Conservation (phyloP, 2,329 filamentous ascomycete genomes). For the Sclerotinia subarctica region DNA sequence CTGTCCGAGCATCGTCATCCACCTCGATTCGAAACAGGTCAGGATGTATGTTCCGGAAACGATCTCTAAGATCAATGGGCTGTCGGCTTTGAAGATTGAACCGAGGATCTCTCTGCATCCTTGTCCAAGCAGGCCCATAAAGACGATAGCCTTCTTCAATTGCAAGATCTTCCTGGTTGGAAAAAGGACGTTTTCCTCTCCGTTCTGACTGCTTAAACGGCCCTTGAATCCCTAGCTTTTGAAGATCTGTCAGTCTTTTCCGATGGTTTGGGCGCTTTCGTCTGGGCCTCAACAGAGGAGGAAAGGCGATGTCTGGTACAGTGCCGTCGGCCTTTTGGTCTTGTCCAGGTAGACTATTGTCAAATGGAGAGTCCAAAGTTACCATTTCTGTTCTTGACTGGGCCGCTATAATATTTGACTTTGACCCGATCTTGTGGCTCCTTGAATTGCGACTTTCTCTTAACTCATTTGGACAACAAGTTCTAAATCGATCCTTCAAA, state of each 20-base stretch:
- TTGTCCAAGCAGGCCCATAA: constrained; percentile 64
- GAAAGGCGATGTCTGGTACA: constrained; percentile 33
- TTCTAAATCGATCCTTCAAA: constrained; percentile 64
- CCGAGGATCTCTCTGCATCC: constrained; percentile 58
- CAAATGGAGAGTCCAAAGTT: constrained; percentile 51
- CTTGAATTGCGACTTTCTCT: constrained; percentile 40
- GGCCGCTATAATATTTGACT: background rate
- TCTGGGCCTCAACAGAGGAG: constrained; percentile 35
- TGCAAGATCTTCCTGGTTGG: constrained; percentile 59
- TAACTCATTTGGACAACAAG: constrained; percentile 61
- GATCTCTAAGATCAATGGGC: constrained; percentile 61
- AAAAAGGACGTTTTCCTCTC: constrained; percentile 58
- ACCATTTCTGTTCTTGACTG: constrained; percentile 38
- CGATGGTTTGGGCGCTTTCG: constrained; percentile 53
- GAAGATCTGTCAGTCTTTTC: constrained; percentile 54
- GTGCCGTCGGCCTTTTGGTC: constrained; percentile 25
- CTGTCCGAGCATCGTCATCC: background rate
- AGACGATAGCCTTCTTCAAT: constrained; percentile 58
- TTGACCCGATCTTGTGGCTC: background rate
- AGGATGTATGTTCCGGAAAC: constrained; percentile 62
- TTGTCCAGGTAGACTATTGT: constrained; percentile 49
- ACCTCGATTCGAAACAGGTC: constrained; percentile 45
- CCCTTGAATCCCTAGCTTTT: constrained; percentile 56
- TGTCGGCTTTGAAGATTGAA: constrained; percentile 58
- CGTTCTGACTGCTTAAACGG: constrained; percentile 62